Percentiles rank a stretch among this genome's conserved stretches.
These are phyloP conservation scores for Paramyrothecium roridum DNA, from an alignment of 2,329 filamentous ascomycete genomes.

Conservation along the genomic window DNA sequence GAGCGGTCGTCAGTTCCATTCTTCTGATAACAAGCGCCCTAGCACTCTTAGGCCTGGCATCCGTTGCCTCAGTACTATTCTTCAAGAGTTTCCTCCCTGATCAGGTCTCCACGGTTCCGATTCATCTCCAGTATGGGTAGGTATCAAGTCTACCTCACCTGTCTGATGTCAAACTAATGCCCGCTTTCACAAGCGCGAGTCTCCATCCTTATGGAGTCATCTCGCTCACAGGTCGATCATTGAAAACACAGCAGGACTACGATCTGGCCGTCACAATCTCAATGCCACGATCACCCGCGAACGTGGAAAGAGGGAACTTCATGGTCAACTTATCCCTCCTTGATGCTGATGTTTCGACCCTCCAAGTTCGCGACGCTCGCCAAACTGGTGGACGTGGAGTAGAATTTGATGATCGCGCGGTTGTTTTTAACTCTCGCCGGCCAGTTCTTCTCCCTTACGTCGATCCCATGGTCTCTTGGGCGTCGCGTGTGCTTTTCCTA, in stretches of 20 bases:
- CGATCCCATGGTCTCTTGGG: conserved; percentile 63
- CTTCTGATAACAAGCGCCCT: conserved; percentile 40
- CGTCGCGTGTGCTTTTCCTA: conserved; percentile 59
- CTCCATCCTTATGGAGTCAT: conserved; percentile 51
- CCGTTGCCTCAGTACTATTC: conserved; percentile 48
- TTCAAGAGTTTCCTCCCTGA: conserved; percentile 56
- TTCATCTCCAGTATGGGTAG: conserved; percentile 59
- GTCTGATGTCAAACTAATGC: conserved; percentile 3
- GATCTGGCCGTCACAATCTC: conserved; percentile 74
- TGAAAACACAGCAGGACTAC: conserved; percentile 76
- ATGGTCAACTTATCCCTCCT: conserved; percentile 82
- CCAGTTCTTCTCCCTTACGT: conserved; percentile 78
- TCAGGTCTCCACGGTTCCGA: conserved; percentile 46
- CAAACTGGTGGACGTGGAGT: conserved; percentile 24
- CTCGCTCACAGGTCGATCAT: conserved; percentile 41
- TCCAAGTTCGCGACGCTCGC: conserved; percentile 20
- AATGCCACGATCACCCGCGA: conserved; percentile 74
- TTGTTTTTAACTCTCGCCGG: conserved; percentile 65
- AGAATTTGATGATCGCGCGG: conserved; percentile 29
- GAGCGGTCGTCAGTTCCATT: conserved; percentile 43
- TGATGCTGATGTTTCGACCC: conserved; percentile 30
- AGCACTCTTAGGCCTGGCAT: conserved; percentile 44
- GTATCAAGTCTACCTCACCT: conserved; percentile 13
- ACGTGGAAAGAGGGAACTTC: conserved; percentile 82
- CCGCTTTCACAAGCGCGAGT: conserved; percentile 34